Conservation (phyloP, 2,329 filamentous ascomycete species). For the Herpotrichia juniperi region DNA sequence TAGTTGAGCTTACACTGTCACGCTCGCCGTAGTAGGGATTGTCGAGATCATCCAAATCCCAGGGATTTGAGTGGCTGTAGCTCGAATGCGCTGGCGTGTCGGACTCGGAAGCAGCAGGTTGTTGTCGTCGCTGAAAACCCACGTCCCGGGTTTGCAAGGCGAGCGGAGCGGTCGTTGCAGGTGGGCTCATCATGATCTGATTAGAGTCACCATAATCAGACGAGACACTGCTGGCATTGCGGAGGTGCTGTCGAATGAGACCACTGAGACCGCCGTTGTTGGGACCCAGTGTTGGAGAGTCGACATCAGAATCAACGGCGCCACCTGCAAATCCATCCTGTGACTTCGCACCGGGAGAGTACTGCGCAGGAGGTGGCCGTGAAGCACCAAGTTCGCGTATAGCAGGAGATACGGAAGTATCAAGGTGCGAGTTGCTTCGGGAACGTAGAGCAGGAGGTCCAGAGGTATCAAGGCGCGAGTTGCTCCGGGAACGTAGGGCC, state of each 20-base stretch:
- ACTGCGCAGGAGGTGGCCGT: background rate
- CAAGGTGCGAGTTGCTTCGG: constrained; percentile 9
- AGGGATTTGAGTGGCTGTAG: constrained; percentile 60
- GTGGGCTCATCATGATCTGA: constrained; percentile 51
- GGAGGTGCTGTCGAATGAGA: constrained; percentile 83
- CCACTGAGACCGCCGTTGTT: constrained; percentile 71
- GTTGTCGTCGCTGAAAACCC: constrained; percentile 32
- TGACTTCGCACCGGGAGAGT: background rate
- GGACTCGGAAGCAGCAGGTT: constrained; percentile 31
- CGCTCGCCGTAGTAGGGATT: constrained; percentile 44
- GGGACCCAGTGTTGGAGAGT: constrained; percentile 83
- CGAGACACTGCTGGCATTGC: constrained; percentile 80
- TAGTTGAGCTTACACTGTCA: constrained; percentile 43
- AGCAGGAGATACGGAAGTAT: constrained; percentile 13
- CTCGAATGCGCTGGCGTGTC: constrained; percentile 53
- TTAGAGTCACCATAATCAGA: constrained; percentile 66
- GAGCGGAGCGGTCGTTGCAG: constrained; percentile 42
- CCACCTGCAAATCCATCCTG: constrained; percentile 18
- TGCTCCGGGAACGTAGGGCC: constrained; percentile 40
- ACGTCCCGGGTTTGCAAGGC: constrained; percentile 41
- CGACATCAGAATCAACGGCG: constrained; percentile 47
- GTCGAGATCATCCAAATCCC: constrained; percentile 60
- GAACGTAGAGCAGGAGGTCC: constrained; percentile 16
- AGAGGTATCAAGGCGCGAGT: constrained; percentile 19
- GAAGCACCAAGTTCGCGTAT: constrained; percentile 14